Evolutionary conservation across 2,329 filamentous ascomycete species (phyloP), one percentile per base, ranked within the genome.

Genomic region (Talaromyces sp.): DNA sequence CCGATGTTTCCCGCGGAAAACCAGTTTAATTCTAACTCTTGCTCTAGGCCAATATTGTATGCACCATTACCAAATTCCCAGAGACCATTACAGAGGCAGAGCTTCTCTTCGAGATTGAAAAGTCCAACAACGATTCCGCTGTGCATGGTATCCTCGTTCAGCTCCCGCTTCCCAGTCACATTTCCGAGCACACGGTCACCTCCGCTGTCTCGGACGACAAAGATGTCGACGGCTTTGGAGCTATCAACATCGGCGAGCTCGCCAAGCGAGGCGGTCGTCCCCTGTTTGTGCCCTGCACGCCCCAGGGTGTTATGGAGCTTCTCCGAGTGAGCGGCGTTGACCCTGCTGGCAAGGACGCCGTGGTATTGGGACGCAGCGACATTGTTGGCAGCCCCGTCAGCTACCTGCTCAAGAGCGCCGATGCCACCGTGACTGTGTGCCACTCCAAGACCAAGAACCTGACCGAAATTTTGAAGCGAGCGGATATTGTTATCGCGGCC

Each of bases 381-480:
- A 99, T 99, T 71, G 95, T 99, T 36, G 95, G 95, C 67, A 96
- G 92, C 76, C 95, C 95, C 19, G 92, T 98, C 73, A 97, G 93
- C 81, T 96, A 96, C 74, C 83, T 99, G 67, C 83, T 99, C 68
- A 95, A 93, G 77, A 96, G 96, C 71, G 93, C 95, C 52, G 91
- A 99, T 76, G 95, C 95, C 52, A 99, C 95, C 32, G 95, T 99
- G 68, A 98, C 93, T 2, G 87, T 96, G 59, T 98, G 95, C 80
- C 95, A 99, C 78, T 96, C 92, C 65, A 89, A 88, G 80, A 98
- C 93, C 4, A 78, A 85, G 62, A 84, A 89, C 68, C 79, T 98
- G 44, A 81, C 88, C 62, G 83, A 86, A 22, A 83, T 93, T 65
- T 80, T 98, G 71, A 93, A 91, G 81, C 81, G 83, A 61, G 95